Conservation (phyloP, 768 basidiomycete genomes). For the Tulasnella sp. region DNA sequence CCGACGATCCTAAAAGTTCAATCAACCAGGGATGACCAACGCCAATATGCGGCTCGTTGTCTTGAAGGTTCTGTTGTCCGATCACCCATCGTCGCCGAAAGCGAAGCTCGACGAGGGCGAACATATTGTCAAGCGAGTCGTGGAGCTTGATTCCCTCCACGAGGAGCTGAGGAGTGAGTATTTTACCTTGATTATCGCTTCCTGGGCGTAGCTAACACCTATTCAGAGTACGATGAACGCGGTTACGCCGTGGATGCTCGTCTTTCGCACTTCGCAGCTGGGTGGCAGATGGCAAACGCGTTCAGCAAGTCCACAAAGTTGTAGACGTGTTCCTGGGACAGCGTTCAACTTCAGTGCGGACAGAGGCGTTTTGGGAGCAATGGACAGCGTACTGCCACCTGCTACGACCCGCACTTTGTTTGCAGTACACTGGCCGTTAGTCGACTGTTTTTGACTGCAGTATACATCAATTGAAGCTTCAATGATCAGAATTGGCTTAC, state of each 20-base stretch:
- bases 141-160: constrained; percentile 27
- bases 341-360: no score
- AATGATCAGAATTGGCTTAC: no score
- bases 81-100: constrained; percentile 36
- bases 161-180: constrained; percentile 26
- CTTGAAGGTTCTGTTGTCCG: constrained; percentile 53
- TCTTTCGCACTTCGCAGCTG: constrained; percentile 28
- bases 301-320: background rate
- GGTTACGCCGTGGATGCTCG: constrained; percentile 30
- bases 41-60: constrained; percentile 85
- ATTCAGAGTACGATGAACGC: constrained; percentile 27
- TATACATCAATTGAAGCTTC: no score
- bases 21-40: constrained; percentile 67
- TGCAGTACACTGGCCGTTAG: no score
- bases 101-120: constrained; percentile 55
- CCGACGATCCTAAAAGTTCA: background rate
- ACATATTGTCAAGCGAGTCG: constrained; percentile 30
- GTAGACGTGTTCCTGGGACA: no score
- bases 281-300: constrained; percentile 21
- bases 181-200: background rate
- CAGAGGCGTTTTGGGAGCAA: no score
- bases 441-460: no score
- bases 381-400: no score
- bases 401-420: no score
- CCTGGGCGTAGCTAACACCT: background rate